Evolutionary conservation across 2,329 filamentous ascomycete species (phyloP), one percentile per base, ranked within the genome.

Genomic region (Colletotrichum sp.): DNA sequence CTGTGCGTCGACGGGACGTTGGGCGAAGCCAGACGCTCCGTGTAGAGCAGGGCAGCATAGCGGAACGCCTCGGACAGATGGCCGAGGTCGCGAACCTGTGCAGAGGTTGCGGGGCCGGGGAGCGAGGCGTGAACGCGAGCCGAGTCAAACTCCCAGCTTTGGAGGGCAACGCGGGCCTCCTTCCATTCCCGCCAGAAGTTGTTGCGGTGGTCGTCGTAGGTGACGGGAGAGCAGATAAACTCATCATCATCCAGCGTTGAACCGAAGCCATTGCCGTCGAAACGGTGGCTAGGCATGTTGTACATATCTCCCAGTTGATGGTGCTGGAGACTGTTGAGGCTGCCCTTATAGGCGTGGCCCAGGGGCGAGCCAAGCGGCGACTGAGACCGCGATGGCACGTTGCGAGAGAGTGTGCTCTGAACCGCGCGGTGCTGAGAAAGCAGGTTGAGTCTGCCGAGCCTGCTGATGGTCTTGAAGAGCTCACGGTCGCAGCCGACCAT

Each of bases 41-140:
- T 96, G 87, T 98, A 98, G 13, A 98, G 90, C 39, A 98, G 89
- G 0, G 96, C 96, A 0, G 96, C 93, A 83, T 97, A 96, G 21
- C 96, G 94, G 89, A 98, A 98, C 13, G 94, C 94, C 84, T 98
- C 95, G 24, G 95, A 98, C 67, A 98, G 94, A 80, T 96, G 95
- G 39, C 93, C 90, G 13, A 98, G 88, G 78, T 98, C 95, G 26
- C 92, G 89, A 2, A 94, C 86, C 82, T 97, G 94, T 9, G 89
- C 89, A 12, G 90, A 86, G 0, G 90, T 90, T 2, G 90, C 87
- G 4, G 85, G 82, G 60, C 85, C 84, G 18, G 89, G 89, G 13
- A 92, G 86, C 10, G 88, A 89, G 6, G 88, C 83, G 16, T 88
- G 85, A 13, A 92, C 84, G 10, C 89, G 86, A 8, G 87, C 83